These are phyloP conservation scores for Leishmania tropica DNA, from an alignment of 208 protist genomes.

Conservation along the genomic window DNA sequence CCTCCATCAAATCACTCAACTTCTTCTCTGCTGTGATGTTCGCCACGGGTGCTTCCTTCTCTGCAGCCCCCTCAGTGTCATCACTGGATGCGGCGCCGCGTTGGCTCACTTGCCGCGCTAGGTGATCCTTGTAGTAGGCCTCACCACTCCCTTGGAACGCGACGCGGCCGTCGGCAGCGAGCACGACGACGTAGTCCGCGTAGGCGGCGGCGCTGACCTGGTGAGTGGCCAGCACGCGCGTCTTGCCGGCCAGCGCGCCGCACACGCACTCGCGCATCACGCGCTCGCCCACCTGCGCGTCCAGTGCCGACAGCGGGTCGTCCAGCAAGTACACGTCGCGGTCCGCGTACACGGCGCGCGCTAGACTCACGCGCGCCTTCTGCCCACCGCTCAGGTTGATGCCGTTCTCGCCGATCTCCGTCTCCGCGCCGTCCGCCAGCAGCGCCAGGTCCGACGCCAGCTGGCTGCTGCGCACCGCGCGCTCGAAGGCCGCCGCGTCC, in stretches of 20 bases:
- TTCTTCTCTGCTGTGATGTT: background rate
- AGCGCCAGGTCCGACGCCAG: slow-evolving; percentile 80
- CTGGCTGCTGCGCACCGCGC: slow-evolving; percentile 62
- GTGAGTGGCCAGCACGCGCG: slow-evolving; percentile 93
- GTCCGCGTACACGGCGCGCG: slow-evolving; percentile 82
- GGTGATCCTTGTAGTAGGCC: background rate
- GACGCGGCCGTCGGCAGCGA: slow-evolving; percentile 60
- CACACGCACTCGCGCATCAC: slow-evolving; percentile 59
- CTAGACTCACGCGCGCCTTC: slow-evolving; percentile 74
- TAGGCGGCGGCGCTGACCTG: slow-evolving; percentile 82
- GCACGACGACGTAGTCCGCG: slow-evolving; percentile 83
- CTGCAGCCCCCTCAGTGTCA: no score
- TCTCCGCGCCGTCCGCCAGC: slow-evolving; percentile 83
- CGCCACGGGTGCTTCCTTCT: background rate
- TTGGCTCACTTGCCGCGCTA: background rate
- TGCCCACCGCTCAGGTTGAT: slow-evolving; percentile 87
- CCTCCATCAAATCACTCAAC: background rate
- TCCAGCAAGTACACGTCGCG: slow-evolving; percentile 89
- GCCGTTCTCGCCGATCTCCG: slow-evolving; percentile 85
- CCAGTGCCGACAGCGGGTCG: slow-evolving; percentile 93
- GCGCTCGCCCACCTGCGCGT: slow-evolving; percentile 75
- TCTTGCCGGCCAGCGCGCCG: slow-evolving; percentile 73
- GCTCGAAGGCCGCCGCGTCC: slow-evolving; percentile 52
- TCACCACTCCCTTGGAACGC: slow-evolving; percentile 33
- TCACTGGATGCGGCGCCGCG: background rate